Base-by-base conservation (phyloP, 768 basidiomycete genomes). In the Phallus indusiatus region DNA sequence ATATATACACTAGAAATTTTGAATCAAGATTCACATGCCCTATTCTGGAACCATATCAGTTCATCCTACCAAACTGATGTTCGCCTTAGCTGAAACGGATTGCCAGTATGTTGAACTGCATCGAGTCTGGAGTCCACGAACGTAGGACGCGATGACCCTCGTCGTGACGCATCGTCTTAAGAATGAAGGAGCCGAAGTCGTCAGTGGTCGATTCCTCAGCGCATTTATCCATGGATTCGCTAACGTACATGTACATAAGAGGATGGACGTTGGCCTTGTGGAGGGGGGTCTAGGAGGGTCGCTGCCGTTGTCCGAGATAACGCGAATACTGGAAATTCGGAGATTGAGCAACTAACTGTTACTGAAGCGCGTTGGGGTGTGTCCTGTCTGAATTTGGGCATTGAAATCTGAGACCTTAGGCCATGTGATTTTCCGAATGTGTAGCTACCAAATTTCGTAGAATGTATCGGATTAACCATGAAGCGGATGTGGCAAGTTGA, bases 401-500 rank as follows among this genome's bases (percentile, higher is more conserved):
- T 71, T 65, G 60, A 70, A 72, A 10, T 69, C 63, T 11, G 54
- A 47, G 11, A 65, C 65, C 35, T 72, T n/a, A n/a, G n/a, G n/a
- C n/a, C 70, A 51, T 61, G 62, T 33, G 54, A n/a, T n/a, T n/a
- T 6, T 51, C 67, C 70, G 69, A 71, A 73, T 56, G 68, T 63
- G n/a, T n/a, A n/a, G 60, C 46, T 68, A 17, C 66, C 65, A 36
- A 67, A 68, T 61, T 70, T 71, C 37, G 69, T 62, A 28, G 65
- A 64, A 58, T 67, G 67, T 63, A 67, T 66, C 53, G 69, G 64
- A 59, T 67, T 66, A 18, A 70, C 68, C 62, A 63, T n/a, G n/a
- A n/a, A n/a, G n/a, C n/a, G n/a, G n/a, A n/a, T n/a, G n/a, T n/a
- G n/a, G n/a, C n/a, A n/a, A n/a, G n/a, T n/a, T n/a, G n/a, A n/a